These are phyloP conservation scores for Acidiella bohemica DNA, from an alignment of 495 filamentous ascomycete genomes.

Conservation along the genomic window DNA sequence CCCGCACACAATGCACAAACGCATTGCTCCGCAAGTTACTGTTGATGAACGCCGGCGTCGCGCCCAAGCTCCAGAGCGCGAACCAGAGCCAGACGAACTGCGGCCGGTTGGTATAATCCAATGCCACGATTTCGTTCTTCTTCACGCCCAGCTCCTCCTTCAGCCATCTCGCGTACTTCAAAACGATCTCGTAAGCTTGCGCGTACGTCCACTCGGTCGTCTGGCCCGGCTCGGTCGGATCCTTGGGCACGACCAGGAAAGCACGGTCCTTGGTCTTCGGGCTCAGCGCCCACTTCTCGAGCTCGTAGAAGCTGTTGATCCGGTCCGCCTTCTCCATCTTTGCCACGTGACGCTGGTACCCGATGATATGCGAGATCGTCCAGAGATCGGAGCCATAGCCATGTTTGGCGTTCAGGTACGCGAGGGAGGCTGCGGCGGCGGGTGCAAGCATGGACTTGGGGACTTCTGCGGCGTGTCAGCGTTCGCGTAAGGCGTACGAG, in stretches of 20 bases:
- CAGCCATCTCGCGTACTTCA: conserved; percentile 76
- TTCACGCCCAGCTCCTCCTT: conserved; percentile 55
- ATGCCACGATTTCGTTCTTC: conserved; percentile 68
- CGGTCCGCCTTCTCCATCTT: conserved; percentile 39
- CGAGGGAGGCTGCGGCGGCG: conserved; percentile 46
- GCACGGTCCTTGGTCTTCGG: conserved; percentile 40
- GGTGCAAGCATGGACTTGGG: conserved; percentile 31
- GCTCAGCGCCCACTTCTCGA: conserved; percentile 55
- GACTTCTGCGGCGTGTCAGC: too few species aligned
- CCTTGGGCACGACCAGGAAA: conserved; percentile 50
- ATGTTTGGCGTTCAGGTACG: conserved; percentile 70
- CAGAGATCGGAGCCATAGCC: conserved; percentile 51
- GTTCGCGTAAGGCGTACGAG: too few species aligned
- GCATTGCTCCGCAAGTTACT: conserved; percentile 72
- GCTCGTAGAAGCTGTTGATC: conserved; percentile 63
- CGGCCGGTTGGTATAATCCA: conserved; percentile 80
- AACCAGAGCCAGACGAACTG: conserved; percentile 72
- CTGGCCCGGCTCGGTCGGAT: conserved; percentile 26
- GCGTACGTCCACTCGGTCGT: conserved; percentile 66
- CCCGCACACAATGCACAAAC: conserved; percentile 63
- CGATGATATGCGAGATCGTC: conserved; percentile 39
- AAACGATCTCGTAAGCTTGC: conserved; percentile 58
- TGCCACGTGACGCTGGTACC: conserved; percentile 31
- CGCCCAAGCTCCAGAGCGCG: conserved; percentile 80
- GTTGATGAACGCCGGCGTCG: conserved; percentile 85